Conservation (phyloP, 192 early-diverging fungal species). For the Podila horticola region DNA sequence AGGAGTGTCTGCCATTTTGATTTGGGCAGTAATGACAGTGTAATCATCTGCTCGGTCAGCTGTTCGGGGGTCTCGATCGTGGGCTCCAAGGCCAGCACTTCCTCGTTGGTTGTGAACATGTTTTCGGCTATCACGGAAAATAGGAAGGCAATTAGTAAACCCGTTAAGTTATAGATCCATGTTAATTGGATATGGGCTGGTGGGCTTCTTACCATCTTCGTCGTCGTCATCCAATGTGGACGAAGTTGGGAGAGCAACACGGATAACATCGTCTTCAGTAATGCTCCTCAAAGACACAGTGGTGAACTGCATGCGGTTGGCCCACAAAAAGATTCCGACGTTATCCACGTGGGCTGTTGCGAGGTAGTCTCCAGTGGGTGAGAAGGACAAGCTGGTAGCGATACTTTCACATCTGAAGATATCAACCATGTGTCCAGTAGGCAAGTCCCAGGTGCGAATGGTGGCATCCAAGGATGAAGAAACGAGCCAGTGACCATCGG, state of each 20-base stretch:
- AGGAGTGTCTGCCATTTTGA: constrained; percentile 93
- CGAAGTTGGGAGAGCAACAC: constrained; percentile 70
- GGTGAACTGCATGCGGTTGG: constrained; percentile 83
- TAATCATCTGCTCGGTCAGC: constrained; percentile 87
- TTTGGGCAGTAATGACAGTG: constrained; percentile 81
- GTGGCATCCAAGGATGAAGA: constrained; percentile 85
- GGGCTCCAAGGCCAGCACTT: constrained; percentile 38
- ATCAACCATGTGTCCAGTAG: constrained; percentile 90
- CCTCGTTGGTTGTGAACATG: constrained; percentile 43
- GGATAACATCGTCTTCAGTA: constrained; percentile 59
- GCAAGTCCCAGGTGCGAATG: constrained; percentile 96
- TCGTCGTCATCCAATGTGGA: constrained; percentile 66
- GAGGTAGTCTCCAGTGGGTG: constrained; percentile 91
- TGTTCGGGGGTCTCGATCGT: constrained; percentile 61
- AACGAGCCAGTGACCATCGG: constrained; percentile 93
- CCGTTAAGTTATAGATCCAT: not conserved
- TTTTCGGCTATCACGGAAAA: constrained; percentile 20
- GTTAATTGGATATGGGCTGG: not conserved
- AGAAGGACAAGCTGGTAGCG: constrained; percentile 87
- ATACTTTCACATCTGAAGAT: constrained; percentile 80
- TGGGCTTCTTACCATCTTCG: constrained; percentile 46
- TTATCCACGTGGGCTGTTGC: constrained; percentile 93
- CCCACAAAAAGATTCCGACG: constrained; percentile 94
- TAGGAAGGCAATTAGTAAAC: not conserved
- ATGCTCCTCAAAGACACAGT: constrained; percentile 78